phyloP scores from a whole-genome alignment of 768 basidiomycete species.

The Naganishia randhawae region DNA sequence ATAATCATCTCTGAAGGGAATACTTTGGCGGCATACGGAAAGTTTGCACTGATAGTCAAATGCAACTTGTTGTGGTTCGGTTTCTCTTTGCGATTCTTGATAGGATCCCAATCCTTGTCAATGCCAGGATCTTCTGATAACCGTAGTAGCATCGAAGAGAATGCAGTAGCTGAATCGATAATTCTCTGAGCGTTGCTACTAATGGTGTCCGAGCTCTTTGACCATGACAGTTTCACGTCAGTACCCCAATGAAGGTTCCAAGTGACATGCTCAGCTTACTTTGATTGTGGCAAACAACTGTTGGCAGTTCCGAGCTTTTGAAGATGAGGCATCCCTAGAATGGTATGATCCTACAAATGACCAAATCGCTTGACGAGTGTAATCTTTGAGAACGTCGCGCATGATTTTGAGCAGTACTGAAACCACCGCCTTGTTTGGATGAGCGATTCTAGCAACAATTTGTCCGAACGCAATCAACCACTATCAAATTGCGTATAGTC shows the following conservation, averaged over 20 bases:
- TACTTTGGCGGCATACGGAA: slow-evolving; percentile 58
- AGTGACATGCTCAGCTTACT: slow-evolving; percentile 32
- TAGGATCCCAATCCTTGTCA: slow-evolving; percentile 25
- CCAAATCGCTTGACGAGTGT: slow-evolving; percentile 90
- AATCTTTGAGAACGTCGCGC: slow-evolving; percentile 66
- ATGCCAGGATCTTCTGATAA: slow-evolving; percentile 33
- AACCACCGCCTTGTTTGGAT: slow-evolving; percentile 63
- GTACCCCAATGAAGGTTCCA: background rate
- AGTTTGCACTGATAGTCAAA: slow-evolving; percentile 49
- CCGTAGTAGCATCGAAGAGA: slow-evolving; percentile 36
- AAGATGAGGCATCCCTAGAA: slow-evolving; percentile 58
- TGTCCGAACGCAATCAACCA: slow-evolving; percentile 97
- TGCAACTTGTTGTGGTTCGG: slow-evolving; percentile 37
- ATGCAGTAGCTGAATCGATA: slow-evolving; percentile 36
- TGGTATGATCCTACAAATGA: slow-evolving; percentile 82
- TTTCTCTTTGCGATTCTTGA: slow-evolving; percentile 37
- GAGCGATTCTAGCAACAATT: slow-evolving; percentile 88
- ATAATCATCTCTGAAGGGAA: slow-evolving; percentile 72
- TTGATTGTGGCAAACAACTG: slow-evolving; percentile 42
- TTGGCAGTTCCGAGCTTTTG: slow-evolving; percentile 62
- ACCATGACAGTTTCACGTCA: background rate
- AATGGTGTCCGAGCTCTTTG: slow-evolving; percentile 49
- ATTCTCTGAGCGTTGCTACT: slow-evolving; percentile 60
- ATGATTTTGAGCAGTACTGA: slow-evolving; percentile 65
- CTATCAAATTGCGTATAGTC: slow-evolving; percentile 53